Evolutionary conservation across 1,139 yeast genomes (phyloP).

Genomic region (Debaryomycetaceae sp.): DNA sequence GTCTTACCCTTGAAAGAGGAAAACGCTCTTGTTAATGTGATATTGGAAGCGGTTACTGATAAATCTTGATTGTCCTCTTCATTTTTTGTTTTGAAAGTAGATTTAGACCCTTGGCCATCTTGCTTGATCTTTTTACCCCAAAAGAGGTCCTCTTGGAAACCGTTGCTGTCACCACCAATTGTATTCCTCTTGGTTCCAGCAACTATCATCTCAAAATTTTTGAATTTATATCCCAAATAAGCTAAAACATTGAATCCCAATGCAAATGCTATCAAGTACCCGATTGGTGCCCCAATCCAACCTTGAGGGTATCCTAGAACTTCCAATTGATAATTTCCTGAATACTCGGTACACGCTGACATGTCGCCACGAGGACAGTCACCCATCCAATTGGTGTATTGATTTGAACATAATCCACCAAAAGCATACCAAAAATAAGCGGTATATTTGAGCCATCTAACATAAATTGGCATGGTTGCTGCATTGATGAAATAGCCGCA

Average conservation of each 20-base stretch:
- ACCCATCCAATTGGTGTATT: slow-evolving; percentile 59
- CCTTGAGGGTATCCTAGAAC: slow-evolving; percentile 59
- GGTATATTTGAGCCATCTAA: slow-evolving; percentile 75
- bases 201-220: slow-evolving; percentile 53
- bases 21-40: slow-evolving; percentile 12
- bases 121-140: slow-evolving; percentile 2
- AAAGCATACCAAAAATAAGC: slow-evolving; percentile 77
- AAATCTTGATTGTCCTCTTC: slow-evolving; percentile 13
- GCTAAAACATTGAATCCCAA: slow-evolving; percentile 53
- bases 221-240: slow-evolving; percentile 39
- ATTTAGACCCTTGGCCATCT: slow-evolving; percentile 4
- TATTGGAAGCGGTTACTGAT: slow-evolving; percentile 15
- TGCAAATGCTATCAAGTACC: slow-evolving; percentile 58
- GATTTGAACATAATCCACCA: slow-evolving; percentile 66
- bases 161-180: slow-evolving; percentile 30
- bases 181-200: slow-evolving; percentile 39
- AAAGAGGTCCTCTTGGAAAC: slow-evolving; percentile 8
- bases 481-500: slow-evolving; percentile 82
- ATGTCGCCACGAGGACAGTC: slow-evolving; percentile 45
- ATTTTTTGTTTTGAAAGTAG: background rate
- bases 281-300: slow-evolving; percentile 69
- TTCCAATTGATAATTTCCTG: slow-evolving; percentile 54
- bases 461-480: slow-evolving; percentile 75
- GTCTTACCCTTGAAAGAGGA: slow-evolving; percentile 5
- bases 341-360: slow-evolving; percentile 31